A percentile compares a stretch with the other conserved stretches of the same genome.
phyloP scores from a whole-genome alignment of 2,329 filamentous ascomycete genomes.

The Claviceps fusiformis region DNA sequence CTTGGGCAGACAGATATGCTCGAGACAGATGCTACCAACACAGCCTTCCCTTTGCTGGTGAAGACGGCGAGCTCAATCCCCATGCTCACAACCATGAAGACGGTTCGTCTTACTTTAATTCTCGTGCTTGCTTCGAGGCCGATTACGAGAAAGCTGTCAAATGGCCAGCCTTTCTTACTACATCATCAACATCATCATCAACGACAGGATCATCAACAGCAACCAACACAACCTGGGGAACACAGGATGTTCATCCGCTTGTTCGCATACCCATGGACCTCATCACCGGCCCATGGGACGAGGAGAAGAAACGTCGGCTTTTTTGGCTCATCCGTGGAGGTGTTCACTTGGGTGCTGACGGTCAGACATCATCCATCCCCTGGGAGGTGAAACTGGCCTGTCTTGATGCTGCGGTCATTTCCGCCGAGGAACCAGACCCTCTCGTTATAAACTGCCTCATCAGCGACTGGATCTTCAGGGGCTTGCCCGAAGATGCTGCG shows the following conservation, averaged over 20 bases:
- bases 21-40: slow-evolving; percentile 21
- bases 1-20: slow-evolving; percentile 29
- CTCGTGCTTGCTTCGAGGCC: slow-evolving; percentile 22
- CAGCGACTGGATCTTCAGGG: slow-evolving; percentile 14
- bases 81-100: slow-evolving; percentile 12
- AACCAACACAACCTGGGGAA: slow-evolving; percentile 11
- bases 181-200: no score
- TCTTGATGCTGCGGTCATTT: slow-evolving; percentile 22
- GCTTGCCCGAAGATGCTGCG: slow-evolving; percentile 17
- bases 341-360: slow-evolving; percentile 15
- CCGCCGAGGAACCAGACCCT: slow-evolving; percentile 14
- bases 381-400: slow-evolving; percentile 29
- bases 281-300: slow-evolving; percentile 28
- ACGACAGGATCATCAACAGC: not conserved
- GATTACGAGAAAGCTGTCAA: slow-evolving; percentile 19
- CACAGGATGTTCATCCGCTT: slow-evolving; percentile 24
- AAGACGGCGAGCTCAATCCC: slow-evolving; percentile 5
- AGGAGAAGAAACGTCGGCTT: slow-evolving; percentile 24
- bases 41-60: slow-evolving; percentile 9
- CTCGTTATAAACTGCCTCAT: slow-evolving; percentile 20
- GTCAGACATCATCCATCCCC: slow-evolving; percentile 11
- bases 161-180: slow-evolving; percentile 11
- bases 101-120: slow-evolving; percentile 17
- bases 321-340: slow-evolving; percentile 33
- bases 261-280: slow-evolving; percentile 26